These are phyloP conservation scores for Astraeus odoratus DNA, from an alignment of 768 basidiomycete genomes.

Conservation along the genomic window DNA sequence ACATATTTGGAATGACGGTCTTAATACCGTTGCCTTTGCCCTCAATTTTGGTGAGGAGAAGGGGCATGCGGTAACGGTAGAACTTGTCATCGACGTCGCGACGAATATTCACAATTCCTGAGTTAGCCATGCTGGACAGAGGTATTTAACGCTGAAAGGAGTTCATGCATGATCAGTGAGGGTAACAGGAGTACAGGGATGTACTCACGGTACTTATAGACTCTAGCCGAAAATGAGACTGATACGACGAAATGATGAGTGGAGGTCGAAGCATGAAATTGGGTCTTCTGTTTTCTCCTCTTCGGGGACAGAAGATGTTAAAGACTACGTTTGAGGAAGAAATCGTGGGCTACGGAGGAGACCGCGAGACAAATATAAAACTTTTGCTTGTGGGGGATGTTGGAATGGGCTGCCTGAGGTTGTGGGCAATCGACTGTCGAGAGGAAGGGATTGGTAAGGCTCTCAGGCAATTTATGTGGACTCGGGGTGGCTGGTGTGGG, in stretches of 20 bases:
- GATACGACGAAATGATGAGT: constrained; percentile 64
- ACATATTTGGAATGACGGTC: constrained; percentile 98
- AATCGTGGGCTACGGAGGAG: constrained; percentile 21
- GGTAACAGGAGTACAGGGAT: constrained; percentile 1
- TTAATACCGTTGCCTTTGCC: constrained; percentile 99
- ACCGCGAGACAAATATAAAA: constrained; percentile 2
- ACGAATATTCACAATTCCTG: constrained; percentile 85
- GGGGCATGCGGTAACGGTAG: constrained; percentile 96
- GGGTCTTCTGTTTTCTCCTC: constrained; percentile 28
- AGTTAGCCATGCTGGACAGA: constrained; percentile 72
- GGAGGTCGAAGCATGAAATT: constrained; percentile 89
- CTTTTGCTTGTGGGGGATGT: constrained; percentile 6
- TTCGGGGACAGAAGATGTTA: constrained; percentile 26
- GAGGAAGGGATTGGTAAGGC: neutral
- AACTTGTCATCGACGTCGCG: constrained; percentile 97
- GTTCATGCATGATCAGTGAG: constrained; percentile 3
- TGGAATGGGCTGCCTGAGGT: neutral
- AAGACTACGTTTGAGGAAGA: constrained; percentile 15
- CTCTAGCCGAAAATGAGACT: constrained; percentile 46
- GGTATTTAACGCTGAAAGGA: constrained; percentile 50
- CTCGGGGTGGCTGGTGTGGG: too few relatives aligned
- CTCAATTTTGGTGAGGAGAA: constrained; percentile 93
- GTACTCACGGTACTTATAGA: constrained; percentile 47
- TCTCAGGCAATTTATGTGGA: constrained; percentile 20
- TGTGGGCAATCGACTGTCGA: constrained; percentile 1